These are phyloP conservation scores for Cajanus cajan DNA, from an alignment of 306 rosid genomes.

Conservation along the genomic window DNA sequence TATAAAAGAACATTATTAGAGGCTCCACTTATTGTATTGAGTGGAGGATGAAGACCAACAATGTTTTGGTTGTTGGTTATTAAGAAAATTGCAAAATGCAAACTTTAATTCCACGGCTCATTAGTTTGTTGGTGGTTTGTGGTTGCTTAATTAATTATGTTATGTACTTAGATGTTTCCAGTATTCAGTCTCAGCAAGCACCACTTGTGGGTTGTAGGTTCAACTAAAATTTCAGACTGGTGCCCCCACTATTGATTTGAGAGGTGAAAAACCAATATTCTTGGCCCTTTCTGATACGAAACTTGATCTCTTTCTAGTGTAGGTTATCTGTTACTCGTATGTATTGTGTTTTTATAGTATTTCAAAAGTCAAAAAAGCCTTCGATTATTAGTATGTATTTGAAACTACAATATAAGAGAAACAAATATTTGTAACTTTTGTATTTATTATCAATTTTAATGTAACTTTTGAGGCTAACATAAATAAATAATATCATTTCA, in stretches of 20 bases:
- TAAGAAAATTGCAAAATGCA: constrained; percentile 25
- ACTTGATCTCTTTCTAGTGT: background rate
- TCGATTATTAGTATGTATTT: too few species aligned
- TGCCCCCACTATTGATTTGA: background rate
- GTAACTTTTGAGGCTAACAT: too few species aligned
- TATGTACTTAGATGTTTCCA: background rate
- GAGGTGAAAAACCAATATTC: background rate
- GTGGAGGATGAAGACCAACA: constrained; percentile 39
- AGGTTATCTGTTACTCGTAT: background rate
- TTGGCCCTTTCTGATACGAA: background rate
- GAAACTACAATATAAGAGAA: too few species aligned
- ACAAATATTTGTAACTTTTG: too few species aligned
- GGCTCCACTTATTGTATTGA: constrained; percentile 33
- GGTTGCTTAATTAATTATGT: background rate
- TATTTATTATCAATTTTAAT: too few species aligned
- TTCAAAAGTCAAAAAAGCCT: too few species aligned
- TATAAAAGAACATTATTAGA: constrained; percentile 28
- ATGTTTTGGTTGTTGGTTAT: constrained; percentile 1
- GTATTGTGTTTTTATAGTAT: too few species aligned
- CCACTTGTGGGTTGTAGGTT: background rate
- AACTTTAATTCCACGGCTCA: background rate
- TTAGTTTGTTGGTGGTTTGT: background rate
- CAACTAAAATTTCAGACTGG: background rate
- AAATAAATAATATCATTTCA: too few species aligned
- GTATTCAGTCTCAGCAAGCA: constrained; percentile 15